Percentiles rank a stretch among this genome's conserved stretches.
Conservation (phyloP, 1,284 basidiomycete species). For the Amylostereum areolatum region DNA sequence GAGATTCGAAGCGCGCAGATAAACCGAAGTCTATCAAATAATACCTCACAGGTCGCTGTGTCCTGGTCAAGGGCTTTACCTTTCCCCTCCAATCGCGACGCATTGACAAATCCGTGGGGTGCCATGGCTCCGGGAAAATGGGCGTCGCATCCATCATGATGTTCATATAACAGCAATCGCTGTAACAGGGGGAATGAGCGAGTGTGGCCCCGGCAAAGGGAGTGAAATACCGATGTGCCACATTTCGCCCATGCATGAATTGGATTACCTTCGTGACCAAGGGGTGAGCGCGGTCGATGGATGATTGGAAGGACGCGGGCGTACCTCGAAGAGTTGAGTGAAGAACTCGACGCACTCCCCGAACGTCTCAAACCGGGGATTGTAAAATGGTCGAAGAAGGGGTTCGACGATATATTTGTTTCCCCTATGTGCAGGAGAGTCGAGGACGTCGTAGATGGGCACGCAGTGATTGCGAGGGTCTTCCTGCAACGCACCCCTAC, state of each 20-base stretch:
- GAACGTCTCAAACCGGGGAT: background rate
- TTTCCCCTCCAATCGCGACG: constrained; percentile 11
- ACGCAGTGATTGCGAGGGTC: constrained; percentile 23
- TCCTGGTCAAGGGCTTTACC: constrained; percentile 17
- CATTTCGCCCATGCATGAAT: constrained; percentile 28
- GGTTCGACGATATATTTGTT: background rate
- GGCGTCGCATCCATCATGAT: constrained; percentile 30
- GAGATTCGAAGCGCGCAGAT: constrained; percentile 19
- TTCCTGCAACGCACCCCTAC: background rate
- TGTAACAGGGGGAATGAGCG: constrained; percentile 8
- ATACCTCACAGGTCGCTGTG: constrained; percentile 21
- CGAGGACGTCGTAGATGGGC: background rate
- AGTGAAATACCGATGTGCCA: constrained; percentile 30
- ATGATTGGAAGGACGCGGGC: background rate
- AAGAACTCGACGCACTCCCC: background rate
- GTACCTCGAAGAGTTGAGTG: background rate
- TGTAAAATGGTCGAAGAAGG: background rate
- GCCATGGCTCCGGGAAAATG: constrained; percentile 20
- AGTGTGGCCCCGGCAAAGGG: no score
- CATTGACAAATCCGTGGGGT: constrained; percentile 14
- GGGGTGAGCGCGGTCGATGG: background rate
- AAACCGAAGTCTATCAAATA: constrained; percentile 27
- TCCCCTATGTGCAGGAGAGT: background rate
- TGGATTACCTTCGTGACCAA: constrained; percentile 22
- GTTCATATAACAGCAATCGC: constrained; percentile 29